A percentile compares a stretch with the other conserved stretches of the same genome.
Conservation (phyloP, 2,329 filamentous ascomycete genomes). For the Ascochyta lentis region DNA sequence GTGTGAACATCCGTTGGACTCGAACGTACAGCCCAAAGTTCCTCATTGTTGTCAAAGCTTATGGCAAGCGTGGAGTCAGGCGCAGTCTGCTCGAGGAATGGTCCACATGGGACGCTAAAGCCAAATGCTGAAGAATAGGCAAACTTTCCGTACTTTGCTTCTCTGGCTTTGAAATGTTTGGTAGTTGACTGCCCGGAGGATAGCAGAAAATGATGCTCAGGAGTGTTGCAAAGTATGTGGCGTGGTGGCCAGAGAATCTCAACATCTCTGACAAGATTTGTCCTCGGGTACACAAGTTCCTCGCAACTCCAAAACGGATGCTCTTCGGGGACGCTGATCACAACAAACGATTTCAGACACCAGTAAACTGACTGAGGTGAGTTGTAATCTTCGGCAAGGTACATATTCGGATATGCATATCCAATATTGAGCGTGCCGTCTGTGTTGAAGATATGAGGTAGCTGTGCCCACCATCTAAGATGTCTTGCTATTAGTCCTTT, state of each 20-base stretch:
- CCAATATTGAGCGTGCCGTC: slow-evolving; percentile 58
- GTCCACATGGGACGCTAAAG: slow-evolving; percentile 54
- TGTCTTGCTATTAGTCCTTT: slow-evolving; percentile 58
- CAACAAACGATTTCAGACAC: slow-evolving; percentile 57
- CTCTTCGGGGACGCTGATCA: slow-evolving; percentile 39
- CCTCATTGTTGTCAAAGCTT: slow-evolving; percentile 26
- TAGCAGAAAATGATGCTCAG: slow-evolving; percentile 23
- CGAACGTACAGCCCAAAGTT: slow-evolving; percentile 26
- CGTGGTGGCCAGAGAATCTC: slow-evolving; percentile 33
- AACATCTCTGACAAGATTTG: slow-evolving; percentile 8
- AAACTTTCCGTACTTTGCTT: slow-evolving; percentile 31
- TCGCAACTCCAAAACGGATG: slow-evolving; percentile 53
- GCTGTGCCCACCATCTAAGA: slow-evolving; percentile 55
- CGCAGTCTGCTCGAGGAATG: slow-evolving; percentile 39
- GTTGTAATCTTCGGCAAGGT: slow-evolving; percentile 60
- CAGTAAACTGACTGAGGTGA: slow-evolving; percentile 61
- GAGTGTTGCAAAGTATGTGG: slow-evolving; percentile 52
- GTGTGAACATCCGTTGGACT: slow-evolving; percentile 20
- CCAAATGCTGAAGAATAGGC: slow-evolving; percentile 56
- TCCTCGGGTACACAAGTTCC: slow-evolving; percentile 43
- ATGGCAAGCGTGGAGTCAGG: slow-evolving; percentile 34
- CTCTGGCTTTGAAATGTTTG: slow-evolving; percentile 23
- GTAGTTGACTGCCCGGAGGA: slow-evolving; percentile 21
- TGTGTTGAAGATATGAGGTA: slow-evolving; percentile 50
- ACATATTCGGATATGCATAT: slow-evolving; percentile 57